These are phyloP conservation scores for Jimgerdemannia lactiflua DNA, from an alignment of 192 early-diverging fungal species.

Conservation along the genomic window DNA sequence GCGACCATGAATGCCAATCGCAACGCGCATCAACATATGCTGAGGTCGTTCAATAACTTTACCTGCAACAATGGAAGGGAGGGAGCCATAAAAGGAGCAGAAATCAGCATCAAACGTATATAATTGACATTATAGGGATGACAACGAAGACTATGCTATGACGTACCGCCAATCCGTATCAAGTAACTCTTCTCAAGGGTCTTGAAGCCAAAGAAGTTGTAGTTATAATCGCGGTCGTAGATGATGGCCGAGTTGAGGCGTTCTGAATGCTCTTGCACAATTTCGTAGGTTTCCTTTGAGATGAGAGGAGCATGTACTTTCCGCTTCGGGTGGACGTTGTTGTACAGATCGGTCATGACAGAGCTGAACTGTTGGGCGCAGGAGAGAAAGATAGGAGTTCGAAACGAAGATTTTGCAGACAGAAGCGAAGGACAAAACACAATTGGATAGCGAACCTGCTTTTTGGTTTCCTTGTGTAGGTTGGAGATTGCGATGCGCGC, in stretches of 20 bases:
- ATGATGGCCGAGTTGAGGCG: conserved; percentile 83
- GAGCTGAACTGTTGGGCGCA: conserved; percentile 55
- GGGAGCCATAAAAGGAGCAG: background rate
- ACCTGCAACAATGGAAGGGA: background rate
- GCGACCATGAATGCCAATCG: conserved; percentile 93
- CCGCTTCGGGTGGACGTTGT: conserved; percentile 83
- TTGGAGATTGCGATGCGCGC: conserved; percentile 97
- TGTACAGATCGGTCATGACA: conserved; percentile 81
- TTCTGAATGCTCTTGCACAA: conserved; percentile 68
- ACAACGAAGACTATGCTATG: background rate
- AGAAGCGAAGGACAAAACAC: background rate
- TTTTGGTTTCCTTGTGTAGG: conserved; percentile 81
- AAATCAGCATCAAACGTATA: background rate
- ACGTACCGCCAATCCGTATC: conserved; percentile 70
- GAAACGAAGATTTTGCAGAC: too few relatives aligned
- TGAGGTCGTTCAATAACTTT: conserved; percentile 89
- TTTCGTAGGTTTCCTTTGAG: conserved; percentile 66
- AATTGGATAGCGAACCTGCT: conserved; percentile 19
- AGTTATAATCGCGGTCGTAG: conserved; percentile 93
- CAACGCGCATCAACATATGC: conserved; percentile 97
- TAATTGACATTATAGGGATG: too few relatives aligned
- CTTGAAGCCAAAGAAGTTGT: conserved; percentile 99
- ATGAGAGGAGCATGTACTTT: conserved; percentile 83
- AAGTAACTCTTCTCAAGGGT: conserved; percentile 94
- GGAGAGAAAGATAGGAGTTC: background rate